These are phyloP conservation scores for Mycosarcoma mackinlayi DNA, from an alignment of 1,284 basidiomycete species.

Conservation along the genomic window DNA sequence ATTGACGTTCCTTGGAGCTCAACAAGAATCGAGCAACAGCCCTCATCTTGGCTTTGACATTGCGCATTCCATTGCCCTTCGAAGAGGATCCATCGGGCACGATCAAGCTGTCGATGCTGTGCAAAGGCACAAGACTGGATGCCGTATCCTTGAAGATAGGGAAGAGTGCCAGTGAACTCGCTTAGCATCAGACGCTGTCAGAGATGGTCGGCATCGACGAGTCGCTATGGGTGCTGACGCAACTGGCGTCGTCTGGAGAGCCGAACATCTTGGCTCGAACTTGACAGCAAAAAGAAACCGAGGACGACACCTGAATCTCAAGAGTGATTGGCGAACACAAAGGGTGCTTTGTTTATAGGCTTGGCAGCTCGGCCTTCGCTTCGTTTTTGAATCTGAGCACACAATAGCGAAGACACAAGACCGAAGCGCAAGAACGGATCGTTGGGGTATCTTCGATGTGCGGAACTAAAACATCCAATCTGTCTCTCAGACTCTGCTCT, in stretches of 20 bases:
- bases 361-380: too few species aligned
- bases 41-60: slow-evolving; percentile 31
- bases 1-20: slow-evolving; percentile 2
- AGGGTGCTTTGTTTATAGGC: too few species aligned
- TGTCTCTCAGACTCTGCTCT: slow-evolving; percentile 11
- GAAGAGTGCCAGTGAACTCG: slow-evolving; percentile 23
- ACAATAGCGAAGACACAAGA: neutral
- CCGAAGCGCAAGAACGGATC: slow-evolving; percentile 14
- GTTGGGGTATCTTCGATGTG: slow-evolving; percentile 31
- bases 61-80: slow-evolving; percentile 5
- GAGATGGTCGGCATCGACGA: slow-evolving; percentile 14
- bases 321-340: too few species aligned
- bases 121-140: neutral
- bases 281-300: neutral
- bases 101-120: slow-evolving; percentile 23
- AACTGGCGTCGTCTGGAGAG: slow-evolving; percentile 33
- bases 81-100: slow-evolving; percentile 8
- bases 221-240: slow-evolving; percentile 6
- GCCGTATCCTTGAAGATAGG: slow-evolving; percentile 15
- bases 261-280: slow-evolving; percentile 17
- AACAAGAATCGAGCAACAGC: slow-evolving; percentile 23
- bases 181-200: slow-evolving; percentile 36
- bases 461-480: neutral
- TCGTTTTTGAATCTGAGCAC: too few species aligned
- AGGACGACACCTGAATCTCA: neutral